Conservation (phyloP, 2,329 filamentous ascomycete species). For the Sporothrix luriei region DNA sequence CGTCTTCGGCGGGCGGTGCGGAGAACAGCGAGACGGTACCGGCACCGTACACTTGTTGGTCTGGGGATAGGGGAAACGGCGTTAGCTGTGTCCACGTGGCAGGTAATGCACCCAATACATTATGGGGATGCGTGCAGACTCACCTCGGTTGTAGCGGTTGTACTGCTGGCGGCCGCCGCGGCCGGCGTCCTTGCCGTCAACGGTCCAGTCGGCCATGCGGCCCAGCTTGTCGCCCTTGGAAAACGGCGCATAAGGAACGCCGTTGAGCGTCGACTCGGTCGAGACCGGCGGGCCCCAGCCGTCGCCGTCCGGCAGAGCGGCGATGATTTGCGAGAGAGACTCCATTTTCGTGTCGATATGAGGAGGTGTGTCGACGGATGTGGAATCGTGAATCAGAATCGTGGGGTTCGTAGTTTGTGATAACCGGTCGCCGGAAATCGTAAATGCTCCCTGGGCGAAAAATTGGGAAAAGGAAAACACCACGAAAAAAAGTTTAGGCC, state of each 20-base stretch:
- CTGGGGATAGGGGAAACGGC: slow-evolving; percentile 48
- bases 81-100: background rate
- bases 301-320: slow-evolving; percentile 71
- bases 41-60: slow-evolving; percentile 95
- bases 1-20: slow-evolving; percentile 89
- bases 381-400: background rate
- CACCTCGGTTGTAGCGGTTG: slow-evolving; percentile 91
- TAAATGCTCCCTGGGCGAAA: background rate
- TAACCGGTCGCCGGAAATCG: background rate
- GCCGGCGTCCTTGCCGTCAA: slow-evolving; percentile 79
- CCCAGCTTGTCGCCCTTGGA: slow-evolving; percentile 98
- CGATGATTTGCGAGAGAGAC: slow-evolving; percentile 63
- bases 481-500: slow-evolving; percentile 23
- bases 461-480: background rate
- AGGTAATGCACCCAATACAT: too few relatives aligned
- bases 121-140: slow-evolving; percentile 33
- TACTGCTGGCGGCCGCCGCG: slow-evolving; percentile 83
- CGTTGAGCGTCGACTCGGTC: slow-evolving; percentile 84
- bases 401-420: background rate
- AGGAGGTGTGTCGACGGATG: background rate
- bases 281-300: slow-evolving; percentile 87
- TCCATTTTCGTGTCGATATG: slow-evolving; percentile 24
- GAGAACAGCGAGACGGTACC: slow-evolving; percentile 85
- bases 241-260: slow-evolving; percentile 95
- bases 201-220: slow-evolving; percentile 98